These are phyloP conservation scores for Phellinidium pouzarii DNA, from an alignment of 1,284 basidiomycete species.

Conservation along the genomic window DNA sequence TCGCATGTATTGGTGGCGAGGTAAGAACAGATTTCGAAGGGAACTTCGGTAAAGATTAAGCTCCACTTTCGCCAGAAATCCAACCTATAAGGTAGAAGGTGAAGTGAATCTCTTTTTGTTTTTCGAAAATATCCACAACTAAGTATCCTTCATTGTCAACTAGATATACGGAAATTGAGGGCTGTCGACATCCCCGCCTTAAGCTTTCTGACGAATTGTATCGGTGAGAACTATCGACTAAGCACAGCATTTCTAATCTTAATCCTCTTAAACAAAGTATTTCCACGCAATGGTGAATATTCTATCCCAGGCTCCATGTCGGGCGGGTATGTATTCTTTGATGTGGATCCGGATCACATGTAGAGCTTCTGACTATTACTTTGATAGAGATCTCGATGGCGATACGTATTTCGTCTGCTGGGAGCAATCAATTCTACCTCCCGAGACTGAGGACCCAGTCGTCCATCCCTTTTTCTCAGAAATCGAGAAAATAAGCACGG, in stretches of 20 bases:
- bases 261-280: slow-evolving; percentile 21
- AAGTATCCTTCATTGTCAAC: background rate
- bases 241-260: background rate
- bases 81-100: slow-evolving; percentile 22
- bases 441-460: background rate
- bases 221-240: slow-evolving; percentile 19
- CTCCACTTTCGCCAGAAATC: slow-evolving; percentile 16
- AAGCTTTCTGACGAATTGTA: slow-evolving; percentile 22
- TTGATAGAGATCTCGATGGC: slow-evolving; percentile 25
- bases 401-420: slow-evolving; percentile 24
- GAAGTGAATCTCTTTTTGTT: slow-evolving; percentile 3
- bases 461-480: background rate
- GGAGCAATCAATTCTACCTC: slow-evolving; percentile 23
- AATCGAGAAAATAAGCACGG: background rate
- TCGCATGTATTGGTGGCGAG: slow-evolving; percentile 21
- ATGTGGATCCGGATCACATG: no score
- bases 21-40: slow-evolving; percentile 1
- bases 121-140: no score
- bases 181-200: slow-evolving; percentile 23
- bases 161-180: slow-evolving; percentile 24
- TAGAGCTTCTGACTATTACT: background rate
- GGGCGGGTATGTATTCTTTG: slow-evolving; percentile 20
- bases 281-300: slow-evolving; percentile 20
- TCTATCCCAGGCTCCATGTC: slow-evolving; percentile 25
- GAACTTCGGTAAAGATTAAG: no score